Percentiles rank a stretch among this genome's conserved stretches.
phyloP scores from a whole-genome alignment of 2,329 filamentous ascomycete species.

The Penicillium brasilianum region DNA sequence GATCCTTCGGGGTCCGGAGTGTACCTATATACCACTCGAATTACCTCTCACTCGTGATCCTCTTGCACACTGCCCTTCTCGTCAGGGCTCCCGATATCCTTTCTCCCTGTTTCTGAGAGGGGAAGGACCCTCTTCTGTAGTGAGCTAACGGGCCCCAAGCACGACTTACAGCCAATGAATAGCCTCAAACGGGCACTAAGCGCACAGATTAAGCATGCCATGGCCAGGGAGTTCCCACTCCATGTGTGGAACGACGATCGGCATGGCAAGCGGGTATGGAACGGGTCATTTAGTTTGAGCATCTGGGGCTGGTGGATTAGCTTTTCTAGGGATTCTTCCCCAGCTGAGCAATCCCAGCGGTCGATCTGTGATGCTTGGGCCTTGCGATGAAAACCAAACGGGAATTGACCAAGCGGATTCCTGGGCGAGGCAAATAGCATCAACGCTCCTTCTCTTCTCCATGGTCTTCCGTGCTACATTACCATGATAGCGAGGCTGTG shows the following conservation, averaged over 20 bases:
- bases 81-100: background rate
- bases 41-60: background rate
- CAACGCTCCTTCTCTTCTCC: background rate
- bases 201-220: background rate
- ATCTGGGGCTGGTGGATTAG: slow-evolving; percentile 1
- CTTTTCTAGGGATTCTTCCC: slow-evolving; percentile 5
- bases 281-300: slow-evolving; percentile 12
- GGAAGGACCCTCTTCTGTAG: background rate
- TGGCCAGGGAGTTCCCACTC: slow-evolving; percentile 5
- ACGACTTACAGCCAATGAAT: background rate
- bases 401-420: background rate
- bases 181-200: background rate
- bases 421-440: background rate
- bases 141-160: background rate
- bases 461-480: background rate
- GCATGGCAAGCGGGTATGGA: slow-evolving; percentile 17
- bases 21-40: background rate
- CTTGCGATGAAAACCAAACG: background rate
- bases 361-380: slow-evolving; percentile 24
- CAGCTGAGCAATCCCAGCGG: slow-evolving; percentile 13
- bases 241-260: slow-evolving; percentile 23
- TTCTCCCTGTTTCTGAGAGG: background rate
- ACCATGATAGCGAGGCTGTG: background rate
- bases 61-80: background rate
- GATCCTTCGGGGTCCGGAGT: background rate